A percentile compares a stretch with the other conserved stretches of the same genome.
phyloP scores from a whole-genome alignment of 73 alveolate genomes.

The Symbiodinium natans region DNA sequence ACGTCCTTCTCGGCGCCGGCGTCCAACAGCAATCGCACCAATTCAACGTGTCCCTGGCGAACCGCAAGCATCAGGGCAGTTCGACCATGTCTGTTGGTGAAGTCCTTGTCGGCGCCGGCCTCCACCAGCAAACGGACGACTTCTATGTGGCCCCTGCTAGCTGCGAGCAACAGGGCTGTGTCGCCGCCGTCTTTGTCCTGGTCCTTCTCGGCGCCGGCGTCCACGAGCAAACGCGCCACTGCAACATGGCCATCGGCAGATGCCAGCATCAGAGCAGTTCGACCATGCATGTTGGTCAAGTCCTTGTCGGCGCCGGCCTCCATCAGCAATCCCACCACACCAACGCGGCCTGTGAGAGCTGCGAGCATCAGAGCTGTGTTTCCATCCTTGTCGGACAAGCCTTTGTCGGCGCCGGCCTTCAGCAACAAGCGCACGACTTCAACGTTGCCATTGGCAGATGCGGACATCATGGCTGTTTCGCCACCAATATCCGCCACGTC shows the following conservation, averaged over 20 bases:
- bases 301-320: not conserved
- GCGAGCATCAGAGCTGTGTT: not conserved
- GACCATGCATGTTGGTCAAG: not conserved
- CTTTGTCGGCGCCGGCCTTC: not conserved
- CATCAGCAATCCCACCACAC: not conserved
- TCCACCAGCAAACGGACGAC: not conserved
- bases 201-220: not conserved
- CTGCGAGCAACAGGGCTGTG: not conserved
- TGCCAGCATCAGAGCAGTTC: not conserved
- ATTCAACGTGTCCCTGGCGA: not conserved
- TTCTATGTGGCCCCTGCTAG: not conserved
- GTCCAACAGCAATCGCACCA: not conserved
- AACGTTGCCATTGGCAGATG: not conserved
- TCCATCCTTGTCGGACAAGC: not conserved
- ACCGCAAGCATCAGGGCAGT: not conserved
- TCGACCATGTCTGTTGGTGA: not conserved
- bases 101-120: constrained; percentile 31
- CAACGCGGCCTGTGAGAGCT: not conserved
- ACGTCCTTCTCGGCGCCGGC: not conserved
- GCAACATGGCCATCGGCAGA: not conserved
- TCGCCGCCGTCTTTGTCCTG: not conserved
- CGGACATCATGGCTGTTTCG: not conserved
- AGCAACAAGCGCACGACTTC: not conserved
- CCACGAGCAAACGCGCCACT: not conserved
- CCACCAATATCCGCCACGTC: not conserved